Evolutionary conservation across 805 yeast genomes (phyloP).

Genomic region (Zygoascus flipseniorum): DNA sequence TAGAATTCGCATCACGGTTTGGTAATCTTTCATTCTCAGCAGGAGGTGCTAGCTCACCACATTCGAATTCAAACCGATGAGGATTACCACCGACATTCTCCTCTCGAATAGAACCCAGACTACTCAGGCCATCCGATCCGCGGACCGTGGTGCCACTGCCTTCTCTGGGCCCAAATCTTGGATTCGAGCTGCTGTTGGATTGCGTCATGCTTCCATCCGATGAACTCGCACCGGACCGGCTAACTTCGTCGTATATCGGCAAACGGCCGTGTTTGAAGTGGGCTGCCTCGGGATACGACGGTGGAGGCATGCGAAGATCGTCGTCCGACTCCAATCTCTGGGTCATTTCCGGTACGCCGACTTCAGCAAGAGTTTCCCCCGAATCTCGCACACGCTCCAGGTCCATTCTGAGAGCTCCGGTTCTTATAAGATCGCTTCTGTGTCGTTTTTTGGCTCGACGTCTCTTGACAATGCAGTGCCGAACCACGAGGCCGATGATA

Average conservation of each 20-base stretch:
- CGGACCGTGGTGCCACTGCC: neutral
- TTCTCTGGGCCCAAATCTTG: neutral
- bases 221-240: neutral
- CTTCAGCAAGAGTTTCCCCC: neutral
- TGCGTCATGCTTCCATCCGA: neutral
- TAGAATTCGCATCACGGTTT: no score
- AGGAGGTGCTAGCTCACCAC: neutral
- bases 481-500: constrained; percentile 12
- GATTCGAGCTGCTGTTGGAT: neutral
- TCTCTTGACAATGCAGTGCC: constrained; percentile 13
- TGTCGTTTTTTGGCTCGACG: constrained; percentile 11
- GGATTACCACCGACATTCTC: neutral
- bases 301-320: neutral
- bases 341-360: neutral
- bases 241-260: constrained; percentile 5
- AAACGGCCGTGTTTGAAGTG: neutral
- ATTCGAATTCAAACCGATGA: neutral
- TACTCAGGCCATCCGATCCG: neutral
- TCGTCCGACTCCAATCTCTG: neutral
- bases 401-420: constrained; percentile 17
- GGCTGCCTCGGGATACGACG: constrained; percentile 5
- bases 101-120: neutral
- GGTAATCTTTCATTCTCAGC: no score
- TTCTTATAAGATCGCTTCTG: constrained; percentile 10
- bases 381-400: neutral